phyloP scores from a whole-genome alignment of 2,329 filamentous ascomycete species.

The Neofusicoccum kwambonambiense region DNA sequence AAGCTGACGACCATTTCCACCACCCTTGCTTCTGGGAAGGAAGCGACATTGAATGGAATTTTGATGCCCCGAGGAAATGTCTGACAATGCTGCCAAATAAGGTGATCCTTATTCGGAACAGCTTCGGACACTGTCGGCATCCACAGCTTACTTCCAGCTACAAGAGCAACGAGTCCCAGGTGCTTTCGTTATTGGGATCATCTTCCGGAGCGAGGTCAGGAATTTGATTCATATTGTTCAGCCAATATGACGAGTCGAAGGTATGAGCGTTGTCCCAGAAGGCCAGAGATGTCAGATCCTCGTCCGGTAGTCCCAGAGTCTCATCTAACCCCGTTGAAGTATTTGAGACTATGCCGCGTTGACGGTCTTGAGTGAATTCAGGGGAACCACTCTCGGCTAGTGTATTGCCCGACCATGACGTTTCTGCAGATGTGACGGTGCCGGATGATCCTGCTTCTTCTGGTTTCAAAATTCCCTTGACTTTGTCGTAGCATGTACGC shows the following conservation, averaged over 20 bases:
- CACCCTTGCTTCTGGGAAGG: too few species aligned
- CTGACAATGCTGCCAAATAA: too few species aligned
- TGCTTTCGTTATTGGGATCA: not conserved
- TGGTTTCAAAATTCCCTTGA: not conserved
- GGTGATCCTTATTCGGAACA: not conserved
- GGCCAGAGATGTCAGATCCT: not conserved
- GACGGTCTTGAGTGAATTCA: not conserved
- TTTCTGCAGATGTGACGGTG: not conserved
- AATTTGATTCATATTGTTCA: not conserved
- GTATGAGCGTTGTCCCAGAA: not conserved
- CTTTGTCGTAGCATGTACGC: not conserved
- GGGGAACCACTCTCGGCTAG: not conserved
- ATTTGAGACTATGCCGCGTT: not conserved
- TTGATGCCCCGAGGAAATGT: too few species aligned
- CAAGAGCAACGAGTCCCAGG: not conserved
- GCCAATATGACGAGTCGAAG: not conserved
- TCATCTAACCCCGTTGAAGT: not conserved
- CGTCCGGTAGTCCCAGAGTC: not conserved
- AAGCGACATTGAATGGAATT: too few species aligned
- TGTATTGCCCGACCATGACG: not conserved
- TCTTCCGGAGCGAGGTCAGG: not conserved
- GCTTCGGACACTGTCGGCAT: too few species aligned
- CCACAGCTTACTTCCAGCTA: not conserved
- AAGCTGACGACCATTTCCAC: too few species aligned
- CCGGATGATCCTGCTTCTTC: not conserved